Percentiles rank a stretch among this genome's conserved stretches.
These are phyloP conservation scores for Dothistroma septosporum DNA, from an alignment of 2,329 filamentous ascomycete genomes.

Conservation along the genomic window DNA sequence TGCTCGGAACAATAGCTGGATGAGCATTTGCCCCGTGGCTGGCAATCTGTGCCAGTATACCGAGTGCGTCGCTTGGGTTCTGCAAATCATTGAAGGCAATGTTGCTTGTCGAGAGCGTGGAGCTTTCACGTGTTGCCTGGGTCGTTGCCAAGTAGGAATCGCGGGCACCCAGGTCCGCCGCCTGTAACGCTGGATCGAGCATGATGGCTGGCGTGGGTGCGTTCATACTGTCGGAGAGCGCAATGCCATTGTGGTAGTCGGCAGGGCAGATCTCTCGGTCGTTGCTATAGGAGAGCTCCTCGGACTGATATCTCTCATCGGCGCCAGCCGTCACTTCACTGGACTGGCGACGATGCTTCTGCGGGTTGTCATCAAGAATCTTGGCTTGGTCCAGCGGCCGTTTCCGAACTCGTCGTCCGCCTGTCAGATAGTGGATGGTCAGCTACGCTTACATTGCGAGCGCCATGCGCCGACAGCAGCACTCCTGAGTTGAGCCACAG, in stretches of 20 bases:
- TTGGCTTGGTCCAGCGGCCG: slow-evolving; percentile 37
- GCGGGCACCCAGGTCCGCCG: slow-evolving; percentile 21
- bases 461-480: background rate
- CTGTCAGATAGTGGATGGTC: slow-evolving; percentile 22
- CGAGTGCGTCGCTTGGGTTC: slow-evolving; percentile 48
- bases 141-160: slow-evolving; percentile 6
- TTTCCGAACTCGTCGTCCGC: slow-evolving; percentile 55
- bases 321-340: slow-evolving; percentile 1
- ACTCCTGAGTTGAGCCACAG: background rate
- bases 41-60: slow-evolving; percentile 47
- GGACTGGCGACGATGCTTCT: slow-evolving; percentile 2
- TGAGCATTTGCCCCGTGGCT: slow-evolving; percentile 29
- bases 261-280: slow-evolving; percentile 3
- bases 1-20: slow-evolving; percentile 2
- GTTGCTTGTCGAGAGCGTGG: slow-evolving; percentile 28
- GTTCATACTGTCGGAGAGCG: slow-evolving; percentile 11
- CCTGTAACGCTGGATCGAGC: slow-evolving; percentile 31
- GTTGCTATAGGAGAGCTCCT: slow-evolving; percentile 1
- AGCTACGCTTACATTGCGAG: background rate
- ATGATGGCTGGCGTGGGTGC: slow-evolving; percentile 26
- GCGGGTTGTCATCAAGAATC: slow-evolving; percentile 29
- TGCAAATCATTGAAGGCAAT: slow-evolving; percentile 43
- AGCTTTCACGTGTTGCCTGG: slow-evolving; percentile 27
- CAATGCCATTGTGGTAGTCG: slow-evolving; percentile 9
- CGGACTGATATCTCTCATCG: slow-evolving; percentile 2